phyloP scores from a whole-genome alignment of 768 basidiomycete genomes.

The Atractiella rhizophila region DNA sequence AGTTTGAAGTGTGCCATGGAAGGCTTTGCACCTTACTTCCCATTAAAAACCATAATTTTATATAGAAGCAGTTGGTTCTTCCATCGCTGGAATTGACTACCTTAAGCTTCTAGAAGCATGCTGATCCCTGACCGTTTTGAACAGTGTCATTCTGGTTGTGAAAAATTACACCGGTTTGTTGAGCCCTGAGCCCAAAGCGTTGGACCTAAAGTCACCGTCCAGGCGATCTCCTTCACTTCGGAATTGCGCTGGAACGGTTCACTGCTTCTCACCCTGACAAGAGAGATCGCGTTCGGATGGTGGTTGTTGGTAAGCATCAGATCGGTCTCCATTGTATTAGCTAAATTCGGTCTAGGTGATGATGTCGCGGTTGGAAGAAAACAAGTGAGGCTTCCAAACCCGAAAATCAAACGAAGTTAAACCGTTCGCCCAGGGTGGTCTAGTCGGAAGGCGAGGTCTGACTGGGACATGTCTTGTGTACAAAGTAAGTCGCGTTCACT shows the following conservation, averaged over 20 bases:
- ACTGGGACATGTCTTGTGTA: constrained; percentile 25
- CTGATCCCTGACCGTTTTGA: too few relatives aligned
- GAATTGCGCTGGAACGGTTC: constrained; percentile 21
- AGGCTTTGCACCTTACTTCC: too few relatives aligned
- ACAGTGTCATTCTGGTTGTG: too few relatives aligned
- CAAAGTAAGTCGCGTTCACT: constrained; percentile 24
- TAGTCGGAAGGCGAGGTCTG: constrained; percentile 25
- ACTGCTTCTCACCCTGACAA: constrained; percentile 12
- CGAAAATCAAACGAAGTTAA: too few relatives aligned
- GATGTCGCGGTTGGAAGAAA: constrained; percentile 23
- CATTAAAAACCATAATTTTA: too few relatives aligned
- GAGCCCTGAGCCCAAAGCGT: neutral
- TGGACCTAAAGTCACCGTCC: constrained; percentile 15
- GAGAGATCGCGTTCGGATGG: constrained; percentile 11
- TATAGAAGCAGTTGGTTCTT: too few relatives aligned
- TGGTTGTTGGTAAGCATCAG: constrained; percentile 8
- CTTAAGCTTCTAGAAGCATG: too few relatives aligned
- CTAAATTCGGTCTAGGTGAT: constrained; percentile 24
- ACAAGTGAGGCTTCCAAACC: constrained; percentile 3
- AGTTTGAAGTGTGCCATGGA: too few relatives aligned
- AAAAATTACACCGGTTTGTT: too few relatives aligned
- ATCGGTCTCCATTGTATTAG: too few relatives aligned
- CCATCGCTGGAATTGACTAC: too few relatives aligned
- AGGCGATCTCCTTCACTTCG: constrained; percentile 24
- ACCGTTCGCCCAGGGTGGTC: constrained; percentile 24